Evolutionary conservation across 164 flowering plant genomes (phyloP), one percentile per base, ranked within the genome.

Genomic region (Dillenia turbinata): DNA sequence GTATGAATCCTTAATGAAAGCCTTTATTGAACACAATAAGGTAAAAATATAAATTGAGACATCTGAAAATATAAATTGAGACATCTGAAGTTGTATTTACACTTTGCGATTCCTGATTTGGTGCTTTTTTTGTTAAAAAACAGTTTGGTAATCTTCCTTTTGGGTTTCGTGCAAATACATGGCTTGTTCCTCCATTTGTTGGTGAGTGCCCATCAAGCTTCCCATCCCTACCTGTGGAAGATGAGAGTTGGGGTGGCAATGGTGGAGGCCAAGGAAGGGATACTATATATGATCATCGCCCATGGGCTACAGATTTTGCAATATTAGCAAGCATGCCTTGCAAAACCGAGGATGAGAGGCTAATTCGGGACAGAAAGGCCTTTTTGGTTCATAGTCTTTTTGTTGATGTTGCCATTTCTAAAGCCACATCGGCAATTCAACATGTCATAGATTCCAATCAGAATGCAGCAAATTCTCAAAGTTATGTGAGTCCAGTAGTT

Each of bases 61-160:
- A 33, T 33, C 40, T 33, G 40, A 33, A 33, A 12, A 40, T 33
- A 33, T 33, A 33, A 33, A 33, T 33, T 33, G 7, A 33, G 40
- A 33, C 40, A 33, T 33, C 40, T 33, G 40, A 33, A 33, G 40
- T 33, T 4, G 40, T 4, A 33, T 5, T 5, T 33, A 0, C 40
- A 5, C 0, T 33, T 33, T 33, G 6, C 40, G 40, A 33, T 33
- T 33, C 5, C 6, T 33, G 6, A 33, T 33, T 5, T 33, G 40
- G 40, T 33, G 40, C 40, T 33, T 33, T 33, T 26, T 33, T 33
- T 33, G 40, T 33, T 33, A 33, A 33, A 33, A 33, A 33, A 62
- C 84, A 94, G 98, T 94, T 90, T 79, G 98, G 98, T 19, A 91
- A 94, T 76, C 92, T 94, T 65, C 98, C 98, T 26, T 94, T 82